A percentile compares a stretch with the other conserved stretches of the same genome.
phyloP scores from a whole-genome alignment of 192 early-diverging fungal species.

The Dispira simplex region DNA sequence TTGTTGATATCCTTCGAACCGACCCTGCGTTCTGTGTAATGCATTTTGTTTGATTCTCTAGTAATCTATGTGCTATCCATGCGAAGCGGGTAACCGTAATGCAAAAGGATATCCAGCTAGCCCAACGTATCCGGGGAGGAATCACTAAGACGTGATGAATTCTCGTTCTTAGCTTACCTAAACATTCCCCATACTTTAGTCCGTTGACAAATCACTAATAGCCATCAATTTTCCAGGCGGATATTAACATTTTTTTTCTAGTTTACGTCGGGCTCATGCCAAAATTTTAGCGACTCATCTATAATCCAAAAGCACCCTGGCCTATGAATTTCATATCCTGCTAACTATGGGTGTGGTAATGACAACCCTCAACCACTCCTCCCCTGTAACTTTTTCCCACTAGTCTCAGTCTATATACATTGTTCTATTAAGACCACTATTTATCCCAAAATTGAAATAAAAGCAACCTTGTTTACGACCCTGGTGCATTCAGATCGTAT shows the following conservation, averaged over 20 bases:
- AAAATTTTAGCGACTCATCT: background rate
- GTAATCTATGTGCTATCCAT: conserved; percentile 84
- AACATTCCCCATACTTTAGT: conserved; percentile 7
- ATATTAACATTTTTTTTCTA: background rate
- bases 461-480: too few species aligned
- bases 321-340: too few species aligned
- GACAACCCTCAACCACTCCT: too few species aligned
- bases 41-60: conserved; percentile 11
- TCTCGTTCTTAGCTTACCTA: background rate
- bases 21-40: too few species aligned
- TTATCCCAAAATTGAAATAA: too few species aligned
- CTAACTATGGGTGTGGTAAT: too few species aligned
- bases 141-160: conserved; percentile 47
- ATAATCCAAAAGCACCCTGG: too few species aligned
- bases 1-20: too few species aligned
- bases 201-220: background rate
- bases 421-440: too few species aligned
- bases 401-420: too few species aligned
- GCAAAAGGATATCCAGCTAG: conserved; percentile 84
- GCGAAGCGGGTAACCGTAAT: conserved; percentile 90
- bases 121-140: conserved; percentile 73
- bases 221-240: background rate
- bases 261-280: background rate
- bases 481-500: too few species aligned
- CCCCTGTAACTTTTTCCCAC: too few species aligned